A percentile compares a stretch with the other conserved stretches of the same genome.
Evolutionary conservation across 192 early-diverging fungal species (phyloP).

Genomic region (Linnemannia zychae): DNA sequence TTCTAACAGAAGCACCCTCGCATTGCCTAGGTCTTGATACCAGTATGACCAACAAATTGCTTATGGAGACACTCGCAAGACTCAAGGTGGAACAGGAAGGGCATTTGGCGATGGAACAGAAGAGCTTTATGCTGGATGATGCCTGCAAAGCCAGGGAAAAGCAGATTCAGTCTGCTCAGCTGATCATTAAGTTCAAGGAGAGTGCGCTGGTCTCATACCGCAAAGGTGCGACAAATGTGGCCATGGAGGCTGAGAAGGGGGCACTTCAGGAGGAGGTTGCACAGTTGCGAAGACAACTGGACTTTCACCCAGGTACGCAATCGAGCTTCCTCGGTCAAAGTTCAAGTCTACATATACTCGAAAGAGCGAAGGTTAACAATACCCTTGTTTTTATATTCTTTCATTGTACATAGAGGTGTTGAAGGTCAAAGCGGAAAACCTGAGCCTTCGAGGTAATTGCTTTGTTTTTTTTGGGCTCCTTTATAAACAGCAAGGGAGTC

Average conservation of each 20-base stretch:
- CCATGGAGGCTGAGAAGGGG: slow-evolving; percentile 43
- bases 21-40: slow-evolving; percentile 50
- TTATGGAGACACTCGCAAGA: slow-evolving; percentile 64
- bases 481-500: background rate
- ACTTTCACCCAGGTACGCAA: slow-evolving; percentile 55
- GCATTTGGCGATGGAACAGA: slow-evolving; percentile 59
- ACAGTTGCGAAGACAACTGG: slow-evolving; percentile 41
- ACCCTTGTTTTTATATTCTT: background rate
- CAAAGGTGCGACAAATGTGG: slow-evolving; percentile 34
- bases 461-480: background rate
- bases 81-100: slow-evolving; percentile 66
- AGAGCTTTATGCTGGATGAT: slow-evolving; percentile 60
- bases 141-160: slow-evolving; percentile 48
- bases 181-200: slow-evolving; percentile 54
- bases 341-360: background rate
- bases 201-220: slow-evolving; percentile 40
- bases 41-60: slow-evolving; percentile 57
- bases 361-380: background rate
- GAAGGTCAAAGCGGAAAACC: slow-evolving; percentile 50
- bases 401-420: slow-evolving; percentile 20
- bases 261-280: slow-evolving; percentile 45
- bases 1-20: background rate
- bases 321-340: background rate
- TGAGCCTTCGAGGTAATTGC: slow-evolving; percentile 35
- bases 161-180: slow-evolving; percentile 42